Base-by-base conservation (phyloP, 2,329 filamentous ascomycete genomes). In the Fusarium torulosum region DNA sequence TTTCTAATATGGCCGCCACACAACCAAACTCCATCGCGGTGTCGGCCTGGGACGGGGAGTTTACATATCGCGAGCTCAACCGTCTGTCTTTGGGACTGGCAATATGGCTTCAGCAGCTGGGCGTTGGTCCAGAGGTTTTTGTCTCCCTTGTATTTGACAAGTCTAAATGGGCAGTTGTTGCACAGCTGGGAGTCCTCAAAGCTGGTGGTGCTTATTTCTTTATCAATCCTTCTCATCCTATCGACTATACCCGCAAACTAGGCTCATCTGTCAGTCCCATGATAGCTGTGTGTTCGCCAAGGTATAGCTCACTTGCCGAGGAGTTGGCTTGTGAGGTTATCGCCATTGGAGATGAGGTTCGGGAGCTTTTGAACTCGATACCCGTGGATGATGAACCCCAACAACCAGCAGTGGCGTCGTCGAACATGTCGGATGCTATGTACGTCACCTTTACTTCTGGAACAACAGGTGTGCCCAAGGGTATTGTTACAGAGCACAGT, bases 141-240 rank as follows among this genome's bases (percentile, higher is more conserved):
- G 53, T 55, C 6, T 27, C 53, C 6, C 53, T 55, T 3, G 53
- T 55, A 7, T 55, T 55, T 14, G 44, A 55, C 17, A 55, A 55
- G 23, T 55, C 53, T 15, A 55, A 10, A 50, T 55, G 53, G 53
- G 53, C 53, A 14, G 25, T 55, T 8, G 44, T 55, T 17, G 35
- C 53, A 20, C 53, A 50, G 4, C 8, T 55, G 9, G 44, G 20
- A 10, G 53, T 55, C 20, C 15, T 55, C 3, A 55, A 50, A 15
- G 35, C 53, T 0, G 44, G 53, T 4, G 53, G 44, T 14, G 53
- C 53, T 7, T 56, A 56, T 35, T 51, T 56, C 21, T 56, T 56
- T 21, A 25, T 56, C 45, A 56, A 56, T 8, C 53, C 53, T 1
- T 51, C 53, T 3, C 45, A 56, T 35, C 53, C 53, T 0, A 10